phyloP scores from a whole-genome alignment of 306 rosid genomes.

The Lotus japonicus region DNA sequence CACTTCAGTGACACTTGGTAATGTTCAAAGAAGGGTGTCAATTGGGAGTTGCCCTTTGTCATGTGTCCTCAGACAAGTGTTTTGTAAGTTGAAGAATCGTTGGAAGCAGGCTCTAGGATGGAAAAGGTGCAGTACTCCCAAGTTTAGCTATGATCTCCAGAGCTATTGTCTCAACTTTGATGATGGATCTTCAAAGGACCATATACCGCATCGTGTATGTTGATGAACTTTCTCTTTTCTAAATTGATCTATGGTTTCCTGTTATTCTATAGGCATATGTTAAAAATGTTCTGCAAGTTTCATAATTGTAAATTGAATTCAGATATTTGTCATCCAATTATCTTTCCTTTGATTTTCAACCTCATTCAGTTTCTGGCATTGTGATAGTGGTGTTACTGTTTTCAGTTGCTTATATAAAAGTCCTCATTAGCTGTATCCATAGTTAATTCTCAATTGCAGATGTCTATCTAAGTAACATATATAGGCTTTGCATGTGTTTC shows the following conservation, averaged over 20 bases:
- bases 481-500: too few relatives aligned
- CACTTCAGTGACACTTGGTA: slow-evolving; percentile 44
- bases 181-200: slow-evolving; percentile 39
- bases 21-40: slow-evolving; percentile 20
- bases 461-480: too few relatives aligned
- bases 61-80: slow-evolving; percentile 26
- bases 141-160: slow-evolving; percentile 63
- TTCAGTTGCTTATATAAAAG: background rate
- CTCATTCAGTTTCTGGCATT: background rate
- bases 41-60: slow-evolving; percentile 32
- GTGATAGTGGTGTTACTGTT: background rate
- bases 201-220: slow-evolving; percentile 20
- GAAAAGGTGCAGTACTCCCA: slow-evolving; percentile 27
- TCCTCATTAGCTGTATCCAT: too few relatives aligned
- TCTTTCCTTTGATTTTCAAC: background rate
- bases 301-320: slow-evolving; percentile 25
- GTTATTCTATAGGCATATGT: slow-evolving; percentile 16
- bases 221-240: background rate
- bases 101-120: slow-evolving; percentile 51
- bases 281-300: slow-evolving; percentile 3
- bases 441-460: too few relatives aligned
- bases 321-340: background rate
- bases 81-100: slow-evolving; percentile 47
- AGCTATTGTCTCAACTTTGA: slow-evolving; percentile 89
- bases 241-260: background rate